These are phyloP conservation scores for Camellia japonica DNA, from an alignment of 148 eudicot genomes.

Conservation along the genomic window DNA sequence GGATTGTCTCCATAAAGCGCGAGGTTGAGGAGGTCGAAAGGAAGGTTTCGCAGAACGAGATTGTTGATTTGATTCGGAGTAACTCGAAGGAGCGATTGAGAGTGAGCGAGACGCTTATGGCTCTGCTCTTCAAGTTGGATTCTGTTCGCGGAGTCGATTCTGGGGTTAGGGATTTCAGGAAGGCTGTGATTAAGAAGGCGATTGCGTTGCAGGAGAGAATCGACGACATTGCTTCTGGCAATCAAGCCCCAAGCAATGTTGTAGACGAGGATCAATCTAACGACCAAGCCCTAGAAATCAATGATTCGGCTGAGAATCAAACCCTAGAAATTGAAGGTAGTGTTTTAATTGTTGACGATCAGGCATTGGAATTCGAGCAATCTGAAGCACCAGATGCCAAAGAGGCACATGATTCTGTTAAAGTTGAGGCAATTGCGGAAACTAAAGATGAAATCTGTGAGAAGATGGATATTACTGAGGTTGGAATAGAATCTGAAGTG, in stretches of 20 bases:
- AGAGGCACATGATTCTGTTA: background rate
- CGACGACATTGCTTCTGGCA: conserved; percentile 33
- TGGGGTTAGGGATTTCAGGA: conserved; percentile 54
- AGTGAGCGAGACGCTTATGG: conserved; percentile 59
- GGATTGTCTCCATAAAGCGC: conserved; percentile 32
- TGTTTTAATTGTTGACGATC: background rate
- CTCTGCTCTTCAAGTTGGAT: conserved; percentile 59
- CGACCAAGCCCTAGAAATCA: conserved; percentile 12
- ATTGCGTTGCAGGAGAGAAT: conserved; percentile 58
- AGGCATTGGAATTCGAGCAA: background rate
- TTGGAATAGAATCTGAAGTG: conserved; percentile 3
- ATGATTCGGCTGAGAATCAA: background rate
- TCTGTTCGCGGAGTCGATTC: conserved; percentile 48
- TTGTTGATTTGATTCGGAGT: conserved; percentile 32
- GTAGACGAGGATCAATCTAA: background rate
- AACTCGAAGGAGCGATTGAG: conserved; percentile 50
- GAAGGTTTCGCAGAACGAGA: conserved; percentile 25
- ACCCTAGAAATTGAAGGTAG: too few relatives aligned
- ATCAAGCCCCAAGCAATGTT: background rate
- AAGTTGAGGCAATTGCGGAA: background rate
- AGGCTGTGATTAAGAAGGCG: conserved; percentile 52
- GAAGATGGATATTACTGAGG: background rate
- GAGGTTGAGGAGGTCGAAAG: conserved; percentile 47
- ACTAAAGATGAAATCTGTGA: background rate
- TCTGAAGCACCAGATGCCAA: background rate